phyloP scores from a whole-genome alignment of 2,329 filamentous ascomycete genomes.

The Mycosphaerella sp. region DNA sequence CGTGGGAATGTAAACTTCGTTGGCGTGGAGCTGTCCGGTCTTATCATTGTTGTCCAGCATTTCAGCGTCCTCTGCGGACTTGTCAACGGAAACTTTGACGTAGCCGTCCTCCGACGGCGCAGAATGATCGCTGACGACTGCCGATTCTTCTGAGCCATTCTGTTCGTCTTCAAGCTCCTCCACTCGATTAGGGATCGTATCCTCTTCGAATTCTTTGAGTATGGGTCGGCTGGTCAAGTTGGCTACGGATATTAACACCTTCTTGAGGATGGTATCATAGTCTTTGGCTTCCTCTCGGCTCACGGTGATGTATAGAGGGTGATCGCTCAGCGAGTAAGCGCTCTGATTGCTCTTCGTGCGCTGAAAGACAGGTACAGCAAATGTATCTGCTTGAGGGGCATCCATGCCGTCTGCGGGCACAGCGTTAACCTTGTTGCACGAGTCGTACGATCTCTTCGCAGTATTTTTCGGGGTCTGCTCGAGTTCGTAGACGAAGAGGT shows the following conservation, averaged over 20 bases:
- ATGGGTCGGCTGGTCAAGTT: conserved; percentile 68
- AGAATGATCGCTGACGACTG: conserved; percentile 68
- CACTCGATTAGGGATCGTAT: conserved; percentile 1
- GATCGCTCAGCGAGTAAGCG: conserved; percentile 35
- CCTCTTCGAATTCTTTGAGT: conserved; percentile 46
- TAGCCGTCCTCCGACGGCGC: conserved; percentile 85
- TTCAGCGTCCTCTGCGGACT: conserved; percentile 31
- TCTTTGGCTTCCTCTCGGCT: conserved; percentile 64
- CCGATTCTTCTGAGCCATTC: conserved; percentile 40
- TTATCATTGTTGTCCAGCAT: conserved; percentile 6
- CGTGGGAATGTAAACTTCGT: conserved; percentile 24
- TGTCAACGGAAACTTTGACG: conserved; percentile 82
- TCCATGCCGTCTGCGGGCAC: conserved; percentile 46
- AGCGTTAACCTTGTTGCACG: conserved; percentile 39
- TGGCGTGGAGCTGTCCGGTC: conserved; percentile 2
- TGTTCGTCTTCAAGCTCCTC: conserved; percentile 36
- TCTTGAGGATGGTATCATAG: conserved; percentile 69
- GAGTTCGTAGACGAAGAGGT: conserved; percentile 69
- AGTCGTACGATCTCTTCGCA: conserved; percentile 46
- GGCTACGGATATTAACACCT: conserved; percentile 68
- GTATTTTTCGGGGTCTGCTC: conserved; percentile 74
- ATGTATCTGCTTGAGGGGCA: conserved; percentile 56
- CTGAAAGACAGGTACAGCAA: conserved; percentile 68
- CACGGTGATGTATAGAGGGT: conserved; percentile 63
- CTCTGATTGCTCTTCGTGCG: conserved; percentile 42